These are phyloP conservation scores for Pleurotus eryngii DNA, from an alignment of 768 basidiomycete genomes.

Conservation along the genomic window DNA sequence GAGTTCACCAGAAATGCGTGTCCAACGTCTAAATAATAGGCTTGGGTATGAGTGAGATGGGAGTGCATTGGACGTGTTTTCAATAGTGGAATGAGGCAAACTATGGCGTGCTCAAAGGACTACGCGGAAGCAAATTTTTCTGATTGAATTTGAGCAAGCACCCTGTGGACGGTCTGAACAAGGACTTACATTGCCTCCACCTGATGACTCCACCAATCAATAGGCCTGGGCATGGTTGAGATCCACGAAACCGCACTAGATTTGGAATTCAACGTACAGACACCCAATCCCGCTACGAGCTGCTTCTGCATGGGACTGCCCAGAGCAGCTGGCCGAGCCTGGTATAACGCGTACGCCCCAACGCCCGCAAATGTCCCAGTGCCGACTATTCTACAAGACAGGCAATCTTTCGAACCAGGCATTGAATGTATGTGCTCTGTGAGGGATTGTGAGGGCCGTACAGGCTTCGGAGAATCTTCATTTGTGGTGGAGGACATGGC, in stretches of 20 bases:
- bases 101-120: too few species aligned
- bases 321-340: conserved; percentile 59
- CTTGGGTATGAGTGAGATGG: too few species aligned
- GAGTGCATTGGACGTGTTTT: too few species aligned
- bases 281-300: conserved; percentile 58
- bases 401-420: conserved; percentile 43
- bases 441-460: neutral
- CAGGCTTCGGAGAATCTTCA: conserved; percentile 1
- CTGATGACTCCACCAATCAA: conserved; percentile 36
- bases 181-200: conserved; percentile 28
- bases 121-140: too few species aligned
- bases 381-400: conserved; percentile 70
- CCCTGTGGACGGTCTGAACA: too few species aligned
- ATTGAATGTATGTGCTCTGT: conserved; percentile 5
- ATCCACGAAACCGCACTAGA: neutral
- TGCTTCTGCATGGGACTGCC: conserved; percentile 60
- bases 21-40: too few species aligned
- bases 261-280: conserved; percentile 39
- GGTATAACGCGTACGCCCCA: conserved; percentile 65
- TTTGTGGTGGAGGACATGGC: neutral
- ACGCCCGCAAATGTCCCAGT: conserved; percentile 58
- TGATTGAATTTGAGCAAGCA: too few species aligned
- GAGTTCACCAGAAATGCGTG: too few species aligned
- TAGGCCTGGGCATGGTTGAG: conserved; percentile 21
- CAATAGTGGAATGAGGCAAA: too few species aligned